phyloP scores from a whole-genome alignment of 805 yeast genomes.

The Yamadazyma kitorensis region DNA sequence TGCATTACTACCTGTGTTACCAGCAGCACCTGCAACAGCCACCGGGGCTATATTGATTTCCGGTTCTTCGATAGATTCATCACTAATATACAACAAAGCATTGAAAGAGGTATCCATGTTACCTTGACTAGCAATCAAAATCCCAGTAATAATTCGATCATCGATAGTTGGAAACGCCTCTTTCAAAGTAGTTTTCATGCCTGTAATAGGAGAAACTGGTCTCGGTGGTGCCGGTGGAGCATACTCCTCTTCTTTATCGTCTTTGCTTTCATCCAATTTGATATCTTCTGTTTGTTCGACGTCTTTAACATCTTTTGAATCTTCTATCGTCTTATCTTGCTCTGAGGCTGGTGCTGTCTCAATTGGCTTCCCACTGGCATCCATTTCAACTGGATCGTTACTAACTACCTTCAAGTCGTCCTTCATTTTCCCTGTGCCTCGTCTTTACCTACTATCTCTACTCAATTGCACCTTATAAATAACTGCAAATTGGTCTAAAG shows the following conservation, averaged over 20 bases:
- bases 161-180: conserved; percentile 88
- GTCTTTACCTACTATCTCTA: no score
- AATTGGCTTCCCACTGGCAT: conserved; percentile 2
- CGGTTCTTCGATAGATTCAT: conserved; percentile 58
- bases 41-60: conserved; percentile 37
- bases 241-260: conserved; percentile 7
- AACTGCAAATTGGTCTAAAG: no score
- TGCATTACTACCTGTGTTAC: neutral
- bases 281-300: neutral
- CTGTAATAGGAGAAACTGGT: conserved; percentile 59
- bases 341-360: no score
- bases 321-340: conserved; percentile 1
- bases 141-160: conserved; percentile 67
- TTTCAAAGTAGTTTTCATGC: conserved; percentile 56
- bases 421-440: conserved; percentile 8
- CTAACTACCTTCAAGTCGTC: conserved; percentile 30
- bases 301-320: neutral
- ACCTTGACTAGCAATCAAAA: conserved; percentile 83
- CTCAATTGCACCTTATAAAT: no score
- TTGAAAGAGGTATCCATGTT: conserved; percentile 82
- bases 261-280: neutral
- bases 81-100: conserved; percentile 77
- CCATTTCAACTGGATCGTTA: conserved; percentile 30
- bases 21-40: conserved; percentile 2
- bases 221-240: conserved; percentile 46